These are phyloP conservation scores for Artemisia argyi DNA, from an alignment of 129 eudicot genomes.

Conservation along the genomic window DNA sequence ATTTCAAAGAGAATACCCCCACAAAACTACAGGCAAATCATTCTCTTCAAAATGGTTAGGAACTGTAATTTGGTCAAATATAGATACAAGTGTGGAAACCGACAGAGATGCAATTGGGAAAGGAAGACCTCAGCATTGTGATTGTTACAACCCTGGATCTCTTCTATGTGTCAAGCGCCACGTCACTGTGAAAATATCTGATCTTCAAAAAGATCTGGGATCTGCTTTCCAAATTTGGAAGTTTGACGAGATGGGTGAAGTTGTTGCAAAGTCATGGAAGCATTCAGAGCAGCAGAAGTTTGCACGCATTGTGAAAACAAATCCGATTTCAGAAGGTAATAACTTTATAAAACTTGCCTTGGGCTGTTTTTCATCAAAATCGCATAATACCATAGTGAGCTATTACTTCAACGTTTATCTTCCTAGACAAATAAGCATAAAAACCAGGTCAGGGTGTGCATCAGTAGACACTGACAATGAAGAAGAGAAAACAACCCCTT, in stretches of 20 bases:
- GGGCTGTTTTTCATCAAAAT: constrained; percentile 39
- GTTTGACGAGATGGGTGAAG: constrained; percentile 69
- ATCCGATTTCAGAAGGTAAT: constrained; percentile 38
- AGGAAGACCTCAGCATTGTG: constrained; percentile 55
- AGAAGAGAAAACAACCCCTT: constrained; percentile 22
- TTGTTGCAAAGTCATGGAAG: constrained; percentile 53
- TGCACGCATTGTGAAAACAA: constrained; percentile 31
- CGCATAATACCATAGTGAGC: constrained; percentile 35
- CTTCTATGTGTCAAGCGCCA: constrained; percentile 51
- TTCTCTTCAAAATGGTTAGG: constrained; percentile 60
- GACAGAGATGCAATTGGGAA: constrained; percentile 44
- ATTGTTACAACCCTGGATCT: constrained; percentile 49
- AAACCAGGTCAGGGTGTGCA: constrained; percentile 43
- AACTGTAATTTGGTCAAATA: constrained; percentile 55
- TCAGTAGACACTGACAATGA: constrained; percentile 47
- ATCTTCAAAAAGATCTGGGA: constrained; percentile 54
- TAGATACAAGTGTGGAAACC: constrained; percentile 22
- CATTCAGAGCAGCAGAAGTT: constrained; percentile 43
- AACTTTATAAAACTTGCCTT: constrained; percentile 45
- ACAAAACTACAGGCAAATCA: constrained; percentile 18
- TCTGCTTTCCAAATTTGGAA: constrained; percentile 58
- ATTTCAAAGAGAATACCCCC: constrained; percentile 21
- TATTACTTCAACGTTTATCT: constrained; percentile 62
- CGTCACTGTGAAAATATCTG: constrained; percentile 37
- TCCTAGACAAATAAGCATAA: constrained; percentile 46